Conservation (phyloP, 805 yeast genomes). For the Candida golubevii region DNA sequence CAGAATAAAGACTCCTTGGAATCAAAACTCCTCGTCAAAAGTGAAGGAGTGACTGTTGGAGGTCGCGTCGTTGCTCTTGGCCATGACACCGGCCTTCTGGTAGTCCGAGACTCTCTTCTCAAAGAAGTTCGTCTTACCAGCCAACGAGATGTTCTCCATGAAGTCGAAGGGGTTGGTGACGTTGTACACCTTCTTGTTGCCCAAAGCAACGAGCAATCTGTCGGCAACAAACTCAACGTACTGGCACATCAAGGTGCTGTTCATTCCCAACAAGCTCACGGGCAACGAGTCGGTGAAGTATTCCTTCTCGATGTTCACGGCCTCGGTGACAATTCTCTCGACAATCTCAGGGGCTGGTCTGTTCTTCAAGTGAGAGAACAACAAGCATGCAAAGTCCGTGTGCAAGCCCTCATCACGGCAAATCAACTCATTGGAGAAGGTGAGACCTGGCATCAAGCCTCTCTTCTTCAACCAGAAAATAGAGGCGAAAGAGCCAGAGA, state of each 20-base stretch:
- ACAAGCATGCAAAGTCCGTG: slow-evolving; percentile 95
- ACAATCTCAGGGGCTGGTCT: slow-evolving; percentile 80
- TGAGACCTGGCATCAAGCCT: slow-evolving; percentile 98
- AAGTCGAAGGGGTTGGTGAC: slow-evolving; percentile 94
- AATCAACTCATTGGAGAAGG: slow-evolving; percentile 95
- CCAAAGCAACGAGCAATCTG: slow-evolving; percentile 85
- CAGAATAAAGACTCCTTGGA: background rate
- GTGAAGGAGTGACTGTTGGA: slow-evolving; percentile 57
- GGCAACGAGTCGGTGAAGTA: slow-evolving; percentile 75
- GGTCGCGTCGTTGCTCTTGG: slow-evolving; percentile 51
- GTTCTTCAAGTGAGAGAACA: slow-evolving; percentile 88
- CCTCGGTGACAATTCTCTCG: slow-evolving; percentile 86
- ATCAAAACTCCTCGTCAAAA: slow-evolving; percentile 87
- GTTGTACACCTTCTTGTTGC: slow-evolving; percentile 84
- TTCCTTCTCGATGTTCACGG: slow-evolving; percentile 87
- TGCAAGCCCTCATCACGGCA: slow-evolving; percentile 99
- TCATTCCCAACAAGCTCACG: slow-evolving; percentile 91
- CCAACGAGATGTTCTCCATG: slow-evolving; percentile 97
- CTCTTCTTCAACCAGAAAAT: slow-evolving; percentile 98
- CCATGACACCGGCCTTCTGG: slow-evolving; percentile 99
- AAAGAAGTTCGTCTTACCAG: slow-evolving; percentile 98
- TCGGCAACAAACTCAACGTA: slow-evolving; percentile 98
- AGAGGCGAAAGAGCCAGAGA: slow-evolving; percentile 97
- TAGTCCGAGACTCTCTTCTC: slow-evolving; percentile 98
- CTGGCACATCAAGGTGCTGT: slow-evolving; percentile 89